These are phyloP conservation scores for Coniochaeta hoffmannii DNA, from an alignment of 2,329 filamentous ascomycete species.

Conservation along the genomic window DNA sequence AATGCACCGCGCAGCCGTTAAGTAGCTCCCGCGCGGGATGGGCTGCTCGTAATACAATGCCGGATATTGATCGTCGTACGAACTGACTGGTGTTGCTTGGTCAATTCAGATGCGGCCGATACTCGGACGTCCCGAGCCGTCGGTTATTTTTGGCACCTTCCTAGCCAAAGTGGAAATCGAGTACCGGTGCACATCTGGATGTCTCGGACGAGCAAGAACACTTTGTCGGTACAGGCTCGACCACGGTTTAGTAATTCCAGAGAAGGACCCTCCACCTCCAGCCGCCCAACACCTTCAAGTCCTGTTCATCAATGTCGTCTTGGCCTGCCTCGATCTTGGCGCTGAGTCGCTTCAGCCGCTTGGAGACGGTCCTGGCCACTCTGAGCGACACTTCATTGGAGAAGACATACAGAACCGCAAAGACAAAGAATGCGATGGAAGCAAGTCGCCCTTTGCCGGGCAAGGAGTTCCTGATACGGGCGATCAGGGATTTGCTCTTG, in stretches of 20 bases:
- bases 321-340: conserved; percentile 40
- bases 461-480: conserved; percentile 38
- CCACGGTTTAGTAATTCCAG: conserved; percentile 24
- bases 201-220: background rate
- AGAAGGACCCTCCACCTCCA: conserved; percentile 51
- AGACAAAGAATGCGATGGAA: conserved; percentile 45
- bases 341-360: conserved; percentile 39
- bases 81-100: too few species aligned
- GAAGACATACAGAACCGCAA: conserved; percentile 51
- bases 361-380: conserved; percentile 43
- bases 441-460: conserved; percentile 38
- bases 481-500: conserved; percentile 40
- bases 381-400: conserved; percentile 50
- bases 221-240: background rate
- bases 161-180: too few species aligned
- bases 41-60: background rate
- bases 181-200: too few species aligned
- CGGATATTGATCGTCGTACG: background rate
- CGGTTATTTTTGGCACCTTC: too few species aligned
- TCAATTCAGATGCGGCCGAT: too few species aligned
- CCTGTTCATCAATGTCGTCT: conserved; percentile 36
- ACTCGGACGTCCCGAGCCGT: too few species aligned
- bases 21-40: background rate
- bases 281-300: conserved; percentile 41
- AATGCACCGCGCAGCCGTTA: background rate